Base-by-base conservation (phyloP, 768 basidiomycete species). In the Mycena chlorophos region DNA sequence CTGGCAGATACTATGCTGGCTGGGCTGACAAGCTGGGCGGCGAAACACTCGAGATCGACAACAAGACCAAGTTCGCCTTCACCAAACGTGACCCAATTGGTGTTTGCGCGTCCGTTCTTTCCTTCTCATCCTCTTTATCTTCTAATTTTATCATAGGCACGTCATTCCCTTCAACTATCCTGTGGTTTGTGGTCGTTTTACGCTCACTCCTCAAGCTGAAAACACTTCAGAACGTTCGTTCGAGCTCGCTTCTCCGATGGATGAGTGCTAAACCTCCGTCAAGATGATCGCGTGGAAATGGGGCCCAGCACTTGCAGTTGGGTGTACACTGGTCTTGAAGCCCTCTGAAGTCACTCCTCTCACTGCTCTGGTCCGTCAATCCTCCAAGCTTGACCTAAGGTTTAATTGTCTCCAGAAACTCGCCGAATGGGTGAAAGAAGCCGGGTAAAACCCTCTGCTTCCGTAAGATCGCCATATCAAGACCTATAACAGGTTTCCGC, bases 121-220 rank as follows among this genome's bases (percentile, higher is more conserved):
- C 46, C 5, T 48, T 17, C 49, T 37, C n/a, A 23, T 22, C 20
- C 37, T 54, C 54, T 27, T 34, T 34, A 8, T 17, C 10, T 8
- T 49, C 59, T 19, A 87, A 96, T 60, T 94, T 94, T n/a, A 94
- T 95, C 27, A 91, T 66, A 94, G 89, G 2, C 95, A 97, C 70
- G 95, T 92, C 63, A 92, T 94, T 62, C 92, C 93, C 5, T 94
- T 92, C 93, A 96, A 95, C 67, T 96, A 91, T 64, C 92, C 89
- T 6, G 92, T 93, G 69, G 83, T 62, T 48, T 40, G 23, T 12
- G n/a, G 19, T 16, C 31, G 10, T 12, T 40, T 48, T 42, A 14
- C 17, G n/a, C n/a, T n/a, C n/a, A n/a, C n/a, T n/a, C n/a, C n/a
- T n/a, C n/a, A n/a, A n/a, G n/a, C n/a, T n/a, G n/a, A n/a, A n/a